Conservation (phyloP, 1,284 basidiomycete genomes). For the Meripilus lineatus region DNA sequence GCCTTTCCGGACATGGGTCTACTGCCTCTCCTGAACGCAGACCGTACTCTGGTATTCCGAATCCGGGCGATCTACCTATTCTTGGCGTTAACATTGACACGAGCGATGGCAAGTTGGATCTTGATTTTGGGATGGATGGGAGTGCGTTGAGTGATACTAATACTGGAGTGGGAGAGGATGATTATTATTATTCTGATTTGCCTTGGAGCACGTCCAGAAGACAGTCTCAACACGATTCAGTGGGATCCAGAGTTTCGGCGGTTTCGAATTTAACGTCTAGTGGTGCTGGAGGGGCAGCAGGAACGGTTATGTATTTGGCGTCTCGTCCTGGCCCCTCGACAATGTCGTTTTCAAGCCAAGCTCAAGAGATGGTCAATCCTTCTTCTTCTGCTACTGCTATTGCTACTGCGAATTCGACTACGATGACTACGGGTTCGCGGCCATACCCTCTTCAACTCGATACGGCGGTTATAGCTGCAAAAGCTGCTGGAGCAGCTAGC, state of each 20-base stretch:
- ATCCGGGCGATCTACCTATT: constrained; percentile 30
- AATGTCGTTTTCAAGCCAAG: no score
- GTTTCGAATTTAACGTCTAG: constrained; percentile 19
- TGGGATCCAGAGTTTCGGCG: constrained; percentile 23
- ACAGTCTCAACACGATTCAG: constrained; percentile 22
- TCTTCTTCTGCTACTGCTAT: no score
- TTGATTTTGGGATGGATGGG: constrained; percentile 50
- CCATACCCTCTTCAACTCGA: constrained; percentile 45
- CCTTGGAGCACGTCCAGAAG: constrained; percentile 39
- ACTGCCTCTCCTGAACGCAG: constrained; percentile 12
- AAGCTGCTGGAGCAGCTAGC: constrained; percentile 30
- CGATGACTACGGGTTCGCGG: constrained; percentile 30
- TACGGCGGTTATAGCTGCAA: constrained; percentile 34
- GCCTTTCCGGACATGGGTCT: constrained; percentile 12
- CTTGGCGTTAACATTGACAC: constrained; percentile 51
- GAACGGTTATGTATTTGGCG: neutral
- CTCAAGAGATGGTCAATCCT: no score
- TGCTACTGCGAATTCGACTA: no score
- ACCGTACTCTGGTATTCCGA: constrained; percentile 15
- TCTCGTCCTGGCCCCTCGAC: constrained; percentile 12
- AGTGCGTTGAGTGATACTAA: constrained; percentile 32
- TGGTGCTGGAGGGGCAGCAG: neutral
- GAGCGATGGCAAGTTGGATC: constrained; percentile 44
- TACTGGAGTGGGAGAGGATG: constrained; percentile 40
- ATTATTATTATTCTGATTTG: constrained; percentile 46